Percentiles rank a stretch among this genome's conserved stretches.
Conservation (phyloP, 176 grass and related monocot species). For the Juncus inflexus region DNA sequence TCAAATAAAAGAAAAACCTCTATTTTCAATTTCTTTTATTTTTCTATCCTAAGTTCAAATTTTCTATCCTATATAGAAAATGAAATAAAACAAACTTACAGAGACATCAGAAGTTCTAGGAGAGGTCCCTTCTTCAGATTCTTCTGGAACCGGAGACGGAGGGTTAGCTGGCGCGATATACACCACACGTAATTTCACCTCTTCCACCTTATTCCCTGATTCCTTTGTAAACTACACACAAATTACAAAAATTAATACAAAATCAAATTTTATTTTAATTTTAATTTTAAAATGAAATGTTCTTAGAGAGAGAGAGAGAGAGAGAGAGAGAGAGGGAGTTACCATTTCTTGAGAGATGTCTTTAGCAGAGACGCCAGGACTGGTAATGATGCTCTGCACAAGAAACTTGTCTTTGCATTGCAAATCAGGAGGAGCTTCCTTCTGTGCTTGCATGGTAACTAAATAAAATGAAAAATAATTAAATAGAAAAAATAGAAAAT, state of each 20-base stretch:
- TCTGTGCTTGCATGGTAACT: constrained; percentile 36
- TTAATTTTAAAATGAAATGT: not conserved
- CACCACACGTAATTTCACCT: constrained; percentile 32
- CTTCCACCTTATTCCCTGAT: constrained; percentile 36
- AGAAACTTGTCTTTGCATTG: constrained; percentile 49
- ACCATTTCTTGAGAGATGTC: constrained; percentile 38
- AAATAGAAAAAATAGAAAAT: constrained; percentile 2
- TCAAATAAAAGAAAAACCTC: no score
- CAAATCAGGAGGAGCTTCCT: constrained; percentile 34
- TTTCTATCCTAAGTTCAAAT: no score
- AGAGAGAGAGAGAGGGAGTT: not conserved
- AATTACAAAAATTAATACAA: not conserved
- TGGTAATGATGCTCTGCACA: constrained; percentile 27
- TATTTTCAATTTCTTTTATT: no score
- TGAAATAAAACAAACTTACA: not conserved
- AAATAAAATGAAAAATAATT: not conserved
- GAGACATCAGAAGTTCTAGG: constrained; percentile 47
- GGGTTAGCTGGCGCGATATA: constrained; percentile 65
- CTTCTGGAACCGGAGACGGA: constrained; percentile 82
- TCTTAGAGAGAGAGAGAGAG: not conserved
- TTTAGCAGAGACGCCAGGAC: not conserved
- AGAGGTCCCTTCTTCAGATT: constrained; percentile 81
- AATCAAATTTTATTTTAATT: no score
- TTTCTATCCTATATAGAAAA: no score
- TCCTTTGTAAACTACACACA: constrained; percentile 33